phyloP scores from a whole-genome alignment of 306 rosid genomes.

The Urtica urens region DNA sequence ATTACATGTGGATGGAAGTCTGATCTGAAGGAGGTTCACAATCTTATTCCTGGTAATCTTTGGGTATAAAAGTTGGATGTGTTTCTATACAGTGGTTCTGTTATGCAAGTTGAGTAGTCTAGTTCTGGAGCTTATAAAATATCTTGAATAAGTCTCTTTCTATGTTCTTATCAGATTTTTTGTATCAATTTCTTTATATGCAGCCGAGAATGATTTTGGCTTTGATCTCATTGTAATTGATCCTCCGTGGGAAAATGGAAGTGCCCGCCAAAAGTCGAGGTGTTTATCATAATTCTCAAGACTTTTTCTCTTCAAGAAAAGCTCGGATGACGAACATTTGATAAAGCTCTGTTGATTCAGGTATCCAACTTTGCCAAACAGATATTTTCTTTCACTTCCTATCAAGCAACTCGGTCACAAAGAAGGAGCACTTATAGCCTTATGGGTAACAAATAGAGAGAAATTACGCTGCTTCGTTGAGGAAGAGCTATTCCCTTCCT shows the following conservation, averaged over 20 bases:
- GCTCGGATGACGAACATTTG: neutral
- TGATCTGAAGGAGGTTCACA: conserved; percentile 80
- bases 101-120: conserved; percentile 9
- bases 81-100: conserved; percentile 1
- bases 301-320: neutral
- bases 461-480: conserved; percentile 71
- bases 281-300: conserved; percentile 5
- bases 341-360: conserved; percentile 18
- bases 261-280: conserved; percentile 78
- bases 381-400: conserved; percentile 64
- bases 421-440: conserved; percentile 70
- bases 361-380: conserved; percentile 81
- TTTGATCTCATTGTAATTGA: conserved; percentile 71
- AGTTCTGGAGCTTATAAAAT: neutral
- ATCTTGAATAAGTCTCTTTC: neutral
- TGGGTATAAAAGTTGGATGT: conserved; percentile 13
- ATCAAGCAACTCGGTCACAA: conserved; percentile 62
- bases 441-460: conserved; percentile 96
- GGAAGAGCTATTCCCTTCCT: conserved; percentile 69
- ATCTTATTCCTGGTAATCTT: conserved; percentile 84
- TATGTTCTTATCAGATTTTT: neutral
- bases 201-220: conserved; percentile 51
- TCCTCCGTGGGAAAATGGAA: conserved; percentile 98
- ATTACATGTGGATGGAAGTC: conserved; percentile 76
- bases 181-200: conserved; percentile 3